phyloP scores from a whole-genome alignment of 2,329 filamentous ascomycete genomes.

The Cladophialophora exuberans region DNA sequence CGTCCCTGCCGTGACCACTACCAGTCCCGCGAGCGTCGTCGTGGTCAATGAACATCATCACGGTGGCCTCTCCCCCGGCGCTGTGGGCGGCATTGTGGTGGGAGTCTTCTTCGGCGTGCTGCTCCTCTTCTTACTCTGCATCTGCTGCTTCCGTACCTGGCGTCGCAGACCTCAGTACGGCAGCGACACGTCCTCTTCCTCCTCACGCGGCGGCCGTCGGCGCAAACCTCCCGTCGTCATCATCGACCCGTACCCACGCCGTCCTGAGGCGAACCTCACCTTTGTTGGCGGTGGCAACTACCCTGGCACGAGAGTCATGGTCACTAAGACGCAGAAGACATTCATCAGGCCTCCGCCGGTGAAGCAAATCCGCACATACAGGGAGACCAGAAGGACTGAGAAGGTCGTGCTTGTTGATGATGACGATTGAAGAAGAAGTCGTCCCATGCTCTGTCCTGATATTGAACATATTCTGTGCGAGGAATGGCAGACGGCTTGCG shows the following conservation, averaged over 20 bases:
- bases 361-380: constrained; percentile 60
- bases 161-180: constrained; percentile 11
- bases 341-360: constrained; percentile 45
- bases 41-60: constrained; percentile 15
- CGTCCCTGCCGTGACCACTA: constrained; percentile 16
- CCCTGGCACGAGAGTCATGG: constrained; percentile 25
- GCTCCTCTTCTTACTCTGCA: constrained; percentile 23
- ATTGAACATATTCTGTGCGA: not conserved
- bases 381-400: constrained; percentile 55
- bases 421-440: constrained; percentile 9
- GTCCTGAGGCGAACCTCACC: constrained; percentile 23
- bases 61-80: constrained; percentile 24
- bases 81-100: constrained; percentile 26
- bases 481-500: not conserved
- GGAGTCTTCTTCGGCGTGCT: constrained; percentile 28
- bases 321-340: constrained; percentile 20
- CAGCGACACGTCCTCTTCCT: constrained; percentile 10
- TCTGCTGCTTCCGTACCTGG: constrained; percentile 17
- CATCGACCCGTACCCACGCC: constrained; percentile 21
- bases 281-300: constrained; percentile 27
- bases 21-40: constrained; percentile 12
- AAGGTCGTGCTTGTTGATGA: constrained; percentile 45
- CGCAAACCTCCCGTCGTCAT: constrained; percentile 9
- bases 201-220: constrained; percentile 4
- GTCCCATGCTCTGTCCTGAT: not conserved